phyloP scores from a whole-genome alignment of 768 basidiomycete species.

The Pilatotrama ljubarskyi region DNA sequence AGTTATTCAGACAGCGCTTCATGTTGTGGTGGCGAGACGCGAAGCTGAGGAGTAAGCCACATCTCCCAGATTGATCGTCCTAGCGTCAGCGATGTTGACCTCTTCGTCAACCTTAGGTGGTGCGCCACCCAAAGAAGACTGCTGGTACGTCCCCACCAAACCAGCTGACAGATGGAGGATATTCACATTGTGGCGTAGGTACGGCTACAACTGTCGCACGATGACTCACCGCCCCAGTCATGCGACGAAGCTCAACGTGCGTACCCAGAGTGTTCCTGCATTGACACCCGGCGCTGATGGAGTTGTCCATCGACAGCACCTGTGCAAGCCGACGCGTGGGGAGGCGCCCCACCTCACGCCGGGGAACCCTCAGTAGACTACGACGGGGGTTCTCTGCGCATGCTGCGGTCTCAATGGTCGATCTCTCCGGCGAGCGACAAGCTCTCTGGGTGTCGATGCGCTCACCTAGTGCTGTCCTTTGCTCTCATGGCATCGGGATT shows the following conservation, averaged over 20 bases:
- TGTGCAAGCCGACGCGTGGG: constrained; percentile 15
- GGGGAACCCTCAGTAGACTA: not conserved
- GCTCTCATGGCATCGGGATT: not conserved
- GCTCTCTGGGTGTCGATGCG: not conserved
- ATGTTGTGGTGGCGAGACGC: constrained; percentile 24
- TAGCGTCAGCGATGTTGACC: not conserved
- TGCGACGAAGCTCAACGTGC: constrained; percentile 33
- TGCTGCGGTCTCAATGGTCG: not conserved
- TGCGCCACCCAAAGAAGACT: constrained; percentile 27
- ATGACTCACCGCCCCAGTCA: constrained; percentile 31
- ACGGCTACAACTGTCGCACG: constrained; percentile 39
- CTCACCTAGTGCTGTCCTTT: not conserved
- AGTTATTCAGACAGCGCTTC: constrained; percentile 21
- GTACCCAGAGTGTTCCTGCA: not conserved
- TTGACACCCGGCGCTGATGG: not conserved
- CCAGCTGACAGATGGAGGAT: not conserved
- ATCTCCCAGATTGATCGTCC: not conserved
- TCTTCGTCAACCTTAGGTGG: constrained; percentile 18
- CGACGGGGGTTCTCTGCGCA: not conserved
- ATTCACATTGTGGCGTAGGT: constrained; percentile 21
- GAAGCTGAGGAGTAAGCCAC: constrained; percentile 15
- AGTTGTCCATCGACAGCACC: not conserved
- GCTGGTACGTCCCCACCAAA: constrained; percentile 30
- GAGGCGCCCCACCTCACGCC: not conserved
- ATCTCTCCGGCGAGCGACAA: not conserved